Percentiles rank a stretch among this genome's conserved stretches.
Conservation (phyloP, 2,329 filamentous ascomycete genomes). For the Fusarium nematophilum region DNA sequence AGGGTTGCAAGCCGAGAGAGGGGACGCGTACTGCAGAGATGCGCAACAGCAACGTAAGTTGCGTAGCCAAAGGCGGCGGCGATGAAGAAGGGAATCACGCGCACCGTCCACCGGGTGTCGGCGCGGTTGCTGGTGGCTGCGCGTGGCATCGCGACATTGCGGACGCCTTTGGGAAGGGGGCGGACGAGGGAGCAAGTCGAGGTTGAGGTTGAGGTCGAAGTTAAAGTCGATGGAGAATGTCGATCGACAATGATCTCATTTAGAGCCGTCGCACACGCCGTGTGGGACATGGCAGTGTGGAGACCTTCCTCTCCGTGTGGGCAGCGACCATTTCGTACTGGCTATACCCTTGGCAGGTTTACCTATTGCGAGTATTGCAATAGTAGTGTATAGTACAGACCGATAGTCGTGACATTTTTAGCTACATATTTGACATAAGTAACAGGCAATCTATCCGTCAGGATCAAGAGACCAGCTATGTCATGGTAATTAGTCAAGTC, state of each 20-base stretch:
- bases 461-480: neutral
- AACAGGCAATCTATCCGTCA: neutral
- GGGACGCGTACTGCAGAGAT: slow-evolving; percentile 71
- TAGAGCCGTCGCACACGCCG: slow-evolving; percentile 1
- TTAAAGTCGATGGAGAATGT: neutral
- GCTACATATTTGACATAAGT: neutral
- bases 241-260: slow-evolving; percentile 26
- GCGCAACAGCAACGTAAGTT: slow-evolving; percentile 76
- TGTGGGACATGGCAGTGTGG: neutral
- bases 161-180: slow-evolving; percentile 20
- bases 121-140: slow-evolving; percentile 43
- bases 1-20: neutral
- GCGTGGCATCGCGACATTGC: slow-evolving; percentile 49
- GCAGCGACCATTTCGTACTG: too few species aligned
- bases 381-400: too few species aligned
- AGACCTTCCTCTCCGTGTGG: too few species aligned
- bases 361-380: too few species aligned
- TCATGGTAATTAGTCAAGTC: too few species aligned
- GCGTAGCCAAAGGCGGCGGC: slow-evolving; percentile 74
- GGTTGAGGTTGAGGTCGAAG: neutral
- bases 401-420: neutral
- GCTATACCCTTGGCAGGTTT: too few species aligned
- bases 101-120: slow-evolving; percentile 51
- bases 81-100: slow-evolving; percentile 77
- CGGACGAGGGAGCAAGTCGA: neutral